Evolutionary conservation across 208 protist species (phyloP), one percentile per base, ranked within the genome.

Genomic region (Wallacemonas sp.): DNA sequence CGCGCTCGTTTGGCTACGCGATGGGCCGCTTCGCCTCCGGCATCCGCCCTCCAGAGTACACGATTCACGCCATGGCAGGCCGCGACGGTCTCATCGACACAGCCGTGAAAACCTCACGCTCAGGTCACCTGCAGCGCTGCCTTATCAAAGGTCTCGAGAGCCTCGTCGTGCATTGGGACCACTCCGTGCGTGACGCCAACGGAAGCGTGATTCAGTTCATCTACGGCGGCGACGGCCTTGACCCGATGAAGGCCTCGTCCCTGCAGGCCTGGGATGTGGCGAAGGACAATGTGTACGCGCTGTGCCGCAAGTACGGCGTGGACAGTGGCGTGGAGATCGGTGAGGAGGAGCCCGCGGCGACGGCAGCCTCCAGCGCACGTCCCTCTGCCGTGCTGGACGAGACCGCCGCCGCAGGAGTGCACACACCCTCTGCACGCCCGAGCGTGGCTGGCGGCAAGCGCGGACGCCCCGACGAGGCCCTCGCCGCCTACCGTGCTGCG

Each of bases 1-100:
- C 90, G 36, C 82, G 83, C 27, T 94, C 90, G 5, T 90, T 91
- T 75, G 96, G 94, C 28, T 98, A 91, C 66, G 93, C 93, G 5
- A 87, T 92, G 45, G 93, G 93, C 24, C 75, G 98, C 51, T 99
- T 99, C 75, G 88, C 99, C n/a, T 99, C 98, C 9, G 99, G 99
- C 56, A 96, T 99, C n/a, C 88, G 94, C 2, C 98, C 99, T 27
- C 93, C 98, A 46, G 96, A 99, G 79, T 99, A 99, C 81, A 99
- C 97, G 42, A 99, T 99, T 82, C 99, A 99, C 85, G 98, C 97
- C 78, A 99, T 99, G 98, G 99, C 99, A 24, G 99, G 99, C 58
- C 90, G 99, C 55, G 99, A 99, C 79, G 99, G 98, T 62, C 85
- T 99, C 3, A 98, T 99, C 69, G 99, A 99, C 86, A 99, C 99